Percentiles rank a stretch among this genome's conserved stretches.
Conservation (phyloP, 192 early-diverging fungal species). For the Thamnidium elegans region DNA sequence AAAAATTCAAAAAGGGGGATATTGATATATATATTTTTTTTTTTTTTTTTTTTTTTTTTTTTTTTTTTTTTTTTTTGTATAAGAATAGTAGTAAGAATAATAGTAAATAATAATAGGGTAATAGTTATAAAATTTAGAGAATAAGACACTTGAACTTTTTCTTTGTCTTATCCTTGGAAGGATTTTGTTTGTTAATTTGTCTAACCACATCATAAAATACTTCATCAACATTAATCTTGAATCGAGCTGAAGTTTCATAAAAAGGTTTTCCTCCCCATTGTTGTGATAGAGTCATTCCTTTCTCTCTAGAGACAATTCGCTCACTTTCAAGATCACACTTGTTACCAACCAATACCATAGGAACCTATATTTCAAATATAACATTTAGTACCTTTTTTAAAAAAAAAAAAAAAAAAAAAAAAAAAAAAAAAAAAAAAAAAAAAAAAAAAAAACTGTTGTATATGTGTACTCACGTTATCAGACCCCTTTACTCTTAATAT, state of each 20-base stretch:
- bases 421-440: too few relatives aligned
- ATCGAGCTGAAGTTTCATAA: constrained; percentile 85
- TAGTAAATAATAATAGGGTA: constrained; percentile 3
- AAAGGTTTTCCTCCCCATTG: constrained; percentile 69
- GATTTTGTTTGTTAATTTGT: constrained; percentile 82
- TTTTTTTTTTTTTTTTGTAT: too few relatives aligned
- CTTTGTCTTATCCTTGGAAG: constrained; percentile 53
- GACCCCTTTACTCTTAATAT: constrained; percentile 82
- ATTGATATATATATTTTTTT: too few relatives aligned
- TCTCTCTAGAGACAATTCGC: constrained; percentile 62
- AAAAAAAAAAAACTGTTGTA: neutral
- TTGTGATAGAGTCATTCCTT: constrained; percentile 64
- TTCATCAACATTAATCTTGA: constrained; percentile 87
- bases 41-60: too few relatives aligned
- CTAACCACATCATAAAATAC: constrained; percentile 90
- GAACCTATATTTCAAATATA: constrained; percentile 47
- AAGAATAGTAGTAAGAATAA: neutral
- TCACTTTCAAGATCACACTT: constrained; percentile 85
- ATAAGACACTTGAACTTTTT: constrained; percentile 38
- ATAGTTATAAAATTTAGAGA: constrained; percentile 13
- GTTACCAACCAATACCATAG: constrained; percentile 91
- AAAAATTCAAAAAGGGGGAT: too few relatives aligned
- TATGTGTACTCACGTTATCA: constrained; percentile 44
- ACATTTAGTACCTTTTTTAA: neutral
- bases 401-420: too few relatives aligned